Conservation (phyloP, 2,329 filamentous ascomycete genomes). For the Raffaelea deltoideospora region DNA sequence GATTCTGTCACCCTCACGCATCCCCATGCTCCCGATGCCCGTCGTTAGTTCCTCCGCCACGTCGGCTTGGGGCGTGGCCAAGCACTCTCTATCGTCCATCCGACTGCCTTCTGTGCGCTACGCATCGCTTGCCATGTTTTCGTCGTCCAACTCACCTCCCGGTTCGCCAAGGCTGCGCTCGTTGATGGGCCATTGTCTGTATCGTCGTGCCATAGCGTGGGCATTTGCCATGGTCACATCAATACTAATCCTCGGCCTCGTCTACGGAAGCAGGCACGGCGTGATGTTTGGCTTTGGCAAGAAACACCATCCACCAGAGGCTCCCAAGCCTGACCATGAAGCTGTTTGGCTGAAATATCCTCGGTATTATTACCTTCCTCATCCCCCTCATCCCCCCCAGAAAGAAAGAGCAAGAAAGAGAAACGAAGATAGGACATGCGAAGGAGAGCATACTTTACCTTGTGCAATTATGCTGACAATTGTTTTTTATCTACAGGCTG, state of each 20-base stretch:
- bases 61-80: constrained; percentile 8
- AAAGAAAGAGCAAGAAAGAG: too few relatives aligned
- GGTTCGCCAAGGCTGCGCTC: constrained; percentile 9
- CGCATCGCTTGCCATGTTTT: constrained; percentile 1
- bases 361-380: constrained; percentile 18
- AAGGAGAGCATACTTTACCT: too few relatives aligned
- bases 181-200: constrained; percentile 35
- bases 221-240: constrained; percentile 17
- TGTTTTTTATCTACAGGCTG: constrained; percentile 36
- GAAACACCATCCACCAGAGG: constrained; percentile 8
- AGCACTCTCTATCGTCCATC: constrained; percentile 5
- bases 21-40: constrained; percentile 8
- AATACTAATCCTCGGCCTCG: constrained; percentile 11
- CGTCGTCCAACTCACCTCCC: not conserved
- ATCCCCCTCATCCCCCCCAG: not conserved
- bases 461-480: not conserved
- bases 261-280: constrained; percentile 9
- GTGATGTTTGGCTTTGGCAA: constrained; percentile 11
- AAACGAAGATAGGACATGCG: too few relatives aligned
- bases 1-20: constrained; percentile 5
- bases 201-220: constrained; percentile 37
- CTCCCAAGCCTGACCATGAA: constrained; percentile 13
- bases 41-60: constrained; percentile 6
- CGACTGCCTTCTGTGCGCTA: constrained; percentile 7
- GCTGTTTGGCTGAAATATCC: constrained; percentile 22